Conservation (phyloP, 129 eudicot species). For the Heracleum sosnowskyi region DNA sequence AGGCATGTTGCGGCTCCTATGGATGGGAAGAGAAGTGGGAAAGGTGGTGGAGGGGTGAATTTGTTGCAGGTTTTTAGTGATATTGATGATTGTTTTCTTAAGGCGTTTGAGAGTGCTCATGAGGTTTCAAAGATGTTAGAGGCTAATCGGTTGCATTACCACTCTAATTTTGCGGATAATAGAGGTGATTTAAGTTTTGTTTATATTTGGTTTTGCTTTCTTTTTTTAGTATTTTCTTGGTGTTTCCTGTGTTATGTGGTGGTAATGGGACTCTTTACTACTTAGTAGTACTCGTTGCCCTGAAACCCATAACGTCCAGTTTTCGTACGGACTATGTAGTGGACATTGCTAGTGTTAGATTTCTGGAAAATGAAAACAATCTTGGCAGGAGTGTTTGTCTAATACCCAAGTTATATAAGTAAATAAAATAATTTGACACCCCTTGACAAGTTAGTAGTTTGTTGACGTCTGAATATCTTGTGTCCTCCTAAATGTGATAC, state of each 20-base stretch:
- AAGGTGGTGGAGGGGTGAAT: constrained; percentile 14
- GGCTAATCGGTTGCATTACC: constrained; percentile 91
- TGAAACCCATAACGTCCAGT: neutral
- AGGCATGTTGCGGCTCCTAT: neutral
- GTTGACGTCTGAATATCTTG: too few relatives aligned
- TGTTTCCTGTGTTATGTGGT: neutral
- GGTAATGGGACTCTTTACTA: too few relatives aligned
- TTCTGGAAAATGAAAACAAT: neutral
- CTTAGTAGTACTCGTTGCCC: neutral
- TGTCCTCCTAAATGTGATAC: neutral
- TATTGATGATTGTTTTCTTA: constrained; percentile 82
- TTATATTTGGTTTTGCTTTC: too few relatives aligned
- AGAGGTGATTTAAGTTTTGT: constrained; percentile 31
- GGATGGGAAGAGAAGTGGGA: neutral
- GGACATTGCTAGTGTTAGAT: neutral
- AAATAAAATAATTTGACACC: neutral
- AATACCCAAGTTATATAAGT: neutral
- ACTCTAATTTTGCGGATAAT: constrained; percentile 88
- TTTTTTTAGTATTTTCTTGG: neutral
- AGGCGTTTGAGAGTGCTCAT: constrained; percentile 88
- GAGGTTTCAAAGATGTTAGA: constrained; percentile 95
- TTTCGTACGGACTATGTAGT: neutral
- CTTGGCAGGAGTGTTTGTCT: neutral
- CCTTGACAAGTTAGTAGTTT: neutral
- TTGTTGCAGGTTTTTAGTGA: constrained; percentile 59